These are phyloP conservation scores for Komagataella pastoris DNA, from an alignment of 805 yeast species.

Conservation along the genomic window DNA sequence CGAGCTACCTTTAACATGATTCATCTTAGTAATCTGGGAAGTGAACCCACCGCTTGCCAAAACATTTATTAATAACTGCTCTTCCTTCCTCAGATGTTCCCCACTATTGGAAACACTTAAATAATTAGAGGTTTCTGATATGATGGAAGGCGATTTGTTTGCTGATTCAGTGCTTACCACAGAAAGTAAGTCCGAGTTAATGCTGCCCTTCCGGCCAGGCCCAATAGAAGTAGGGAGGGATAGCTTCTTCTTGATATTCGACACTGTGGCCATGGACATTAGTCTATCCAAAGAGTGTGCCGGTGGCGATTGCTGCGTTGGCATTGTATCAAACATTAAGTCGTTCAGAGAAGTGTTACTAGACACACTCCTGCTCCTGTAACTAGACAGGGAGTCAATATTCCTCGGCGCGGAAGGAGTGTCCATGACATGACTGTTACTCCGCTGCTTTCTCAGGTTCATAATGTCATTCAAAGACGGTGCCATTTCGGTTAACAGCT, in stretches of 20 bases:
- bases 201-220: background rate
- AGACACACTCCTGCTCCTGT: background rate
- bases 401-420: background rate
- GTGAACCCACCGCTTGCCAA: background rate
- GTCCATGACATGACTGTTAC: background rate
- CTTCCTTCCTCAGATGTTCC: background rate
- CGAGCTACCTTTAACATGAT: background rate
- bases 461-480: background rate
- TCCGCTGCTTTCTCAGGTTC: background rate
- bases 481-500: background rate
- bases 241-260: background rate
- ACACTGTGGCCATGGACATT: background rate
- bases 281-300: background rate
- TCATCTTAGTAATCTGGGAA: background rate
- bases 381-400: background rate
- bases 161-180: background rate
- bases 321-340: background rate
- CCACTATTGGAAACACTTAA: background rate
- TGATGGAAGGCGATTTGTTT: background rate
- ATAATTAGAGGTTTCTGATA: background rate
- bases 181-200: background rate
- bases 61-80: background rate
- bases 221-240: background rate
- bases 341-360: background rate
- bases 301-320: background rate